Evolutionary conservation across 2,329 filamentous ascomycete genomes (phyloP).

Genomic region (Aspergillus novoparasiticus): DNA sequence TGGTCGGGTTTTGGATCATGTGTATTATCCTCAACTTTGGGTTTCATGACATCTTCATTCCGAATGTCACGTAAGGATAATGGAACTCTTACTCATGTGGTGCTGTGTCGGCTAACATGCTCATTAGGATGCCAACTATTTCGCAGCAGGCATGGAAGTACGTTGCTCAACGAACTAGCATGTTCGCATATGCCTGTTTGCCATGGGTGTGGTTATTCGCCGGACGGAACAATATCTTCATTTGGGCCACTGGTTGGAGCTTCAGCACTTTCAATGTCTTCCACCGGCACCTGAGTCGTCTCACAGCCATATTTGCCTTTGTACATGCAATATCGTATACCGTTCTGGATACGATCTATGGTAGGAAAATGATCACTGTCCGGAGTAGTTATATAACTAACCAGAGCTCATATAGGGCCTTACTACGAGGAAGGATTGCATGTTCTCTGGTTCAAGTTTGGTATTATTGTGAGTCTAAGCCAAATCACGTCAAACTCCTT

Average conservation of each 20-base stretch:
- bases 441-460: conserved; percentile 11
- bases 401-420: neutral
- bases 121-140: conserved; percentile 1
- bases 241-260: conserved; percentile 67
- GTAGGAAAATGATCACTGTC: conserved; percentile 1
- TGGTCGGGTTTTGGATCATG: conserved; percentile 17
- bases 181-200: conserved; percentile 64
- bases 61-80: conserved; percentile 15
- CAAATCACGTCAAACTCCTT: no score
- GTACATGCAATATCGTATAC: conserved; percentile 60
- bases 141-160: conserved; percentile 47
- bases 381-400: neutral
- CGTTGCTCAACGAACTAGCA: conserved; percentile 62
- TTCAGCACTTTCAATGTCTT: conserved; percentile 66
- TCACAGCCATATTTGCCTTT: conserved; percentile 61
- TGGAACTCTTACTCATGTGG: neutral
- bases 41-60: conserved; percentile 18
- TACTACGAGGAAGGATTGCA: neutral
- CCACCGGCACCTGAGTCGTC: conserved; percentile 64
- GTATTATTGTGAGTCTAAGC: conserved; percentile 3
- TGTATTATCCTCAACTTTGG: conserved; percentile 17
- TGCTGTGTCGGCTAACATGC: neutral
- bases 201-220: conserved; percentile 65
- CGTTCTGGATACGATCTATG: conserved; percentile 24
- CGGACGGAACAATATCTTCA: conserved; percentile 63